Base-by-base conservation (phyloP, 768 basidiomycete genomes). In the Lentinula guzmanii region DNA sequence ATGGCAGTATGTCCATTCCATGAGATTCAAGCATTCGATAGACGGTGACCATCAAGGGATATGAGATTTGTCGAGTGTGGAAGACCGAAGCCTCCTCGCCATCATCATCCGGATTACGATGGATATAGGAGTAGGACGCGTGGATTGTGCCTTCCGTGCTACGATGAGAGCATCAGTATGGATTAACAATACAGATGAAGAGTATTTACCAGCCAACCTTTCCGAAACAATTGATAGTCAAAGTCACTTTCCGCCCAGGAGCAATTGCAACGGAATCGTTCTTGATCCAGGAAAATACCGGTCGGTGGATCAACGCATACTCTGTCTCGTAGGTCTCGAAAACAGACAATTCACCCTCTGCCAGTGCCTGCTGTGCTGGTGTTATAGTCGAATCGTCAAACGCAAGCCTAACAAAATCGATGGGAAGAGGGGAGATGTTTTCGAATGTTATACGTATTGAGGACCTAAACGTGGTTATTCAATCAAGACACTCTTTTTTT, bases 11-110 rank as follows among this genome's bases (percentile, higher is more conserved):
- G 65, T 92, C 88, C 86, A 98, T 89, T 42, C 81, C 79, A 64
- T 87, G 82, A 67, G 91, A 92, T 71, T 96, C 92, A 33, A 98
- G 84, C 80, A 95, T 95, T 66, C 92, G 91, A 70, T 98, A 97
- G 11, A 98, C 97, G 3, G 95, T 96, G 62, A 97, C 90, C 67
- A 90, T 81, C 64, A 98, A 81, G 4, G 95, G 94, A 69, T 93
- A 93, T 34, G 88, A 84, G 57, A 98, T 73, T 68, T 93, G 93
- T 28, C 97, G 89, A 31, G 92, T 86, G 69, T 95, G 84, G 72
- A 98, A 96, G 45, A 85, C 21, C 21, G 21, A 21, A 21, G 21
- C 72, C 53, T 77, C 68, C 1, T 75, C 70, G 21, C 72, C 64
- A 21, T 70, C 66, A 10, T 51, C 34, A 33, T 52, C 63, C 64